Conservation (phyloP, 345 rosid genomes). For the Rhizophora mangle region DNA sequence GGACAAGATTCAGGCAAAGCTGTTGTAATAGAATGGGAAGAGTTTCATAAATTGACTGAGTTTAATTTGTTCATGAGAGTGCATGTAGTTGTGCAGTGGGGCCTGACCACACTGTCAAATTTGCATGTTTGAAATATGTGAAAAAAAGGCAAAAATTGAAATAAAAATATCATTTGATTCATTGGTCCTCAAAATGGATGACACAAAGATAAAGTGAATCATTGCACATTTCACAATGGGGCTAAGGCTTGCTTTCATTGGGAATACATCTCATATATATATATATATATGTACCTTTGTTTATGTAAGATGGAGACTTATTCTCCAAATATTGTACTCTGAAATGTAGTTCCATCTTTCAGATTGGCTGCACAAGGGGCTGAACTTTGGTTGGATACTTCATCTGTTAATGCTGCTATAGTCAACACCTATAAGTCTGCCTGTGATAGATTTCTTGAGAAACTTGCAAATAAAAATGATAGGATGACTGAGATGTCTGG, state of each 20-base stretch:
- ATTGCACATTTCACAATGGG: not conserved
- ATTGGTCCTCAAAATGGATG: not conserved
- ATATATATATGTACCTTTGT: not conserved
- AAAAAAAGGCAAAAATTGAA: not conserved
- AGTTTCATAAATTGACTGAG: not conserved
- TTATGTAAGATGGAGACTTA: slow-evolving; percentile 1
- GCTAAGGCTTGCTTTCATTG: too few relatives aligned
- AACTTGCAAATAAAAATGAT: slow-evolving; percentile 32
- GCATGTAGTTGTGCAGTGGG: not conserved
- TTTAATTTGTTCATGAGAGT: not conserved
- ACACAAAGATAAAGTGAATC: not conserved
- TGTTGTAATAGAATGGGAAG: not conserved
- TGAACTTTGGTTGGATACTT: slow-evolving; percentile 79
- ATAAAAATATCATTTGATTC: too few relatives aligned
- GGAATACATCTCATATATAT: not conserved
- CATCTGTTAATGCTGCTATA: slow-evolving; percentile 79
- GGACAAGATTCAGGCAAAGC: not conserved
- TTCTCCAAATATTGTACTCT: slow-evolving; percentile 8
- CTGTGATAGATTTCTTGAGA: slow-evolving; percentile 41
- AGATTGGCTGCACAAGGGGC: slow-evolving; percentile 72
- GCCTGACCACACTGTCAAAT: not conserved
- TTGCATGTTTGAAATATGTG: not conserved
- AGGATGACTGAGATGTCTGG: slow-evolving; percentile 21
- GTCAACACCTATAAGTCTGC: slow-evolving; percentile 67
- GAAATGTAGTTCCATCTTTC: slow-evolving; percentile 25